Evolutionary conservation across 306 rosid species (phyloP), one percentile per base, ranked within the genome.

Genomic region (Bauhinia variegata): DNA sequence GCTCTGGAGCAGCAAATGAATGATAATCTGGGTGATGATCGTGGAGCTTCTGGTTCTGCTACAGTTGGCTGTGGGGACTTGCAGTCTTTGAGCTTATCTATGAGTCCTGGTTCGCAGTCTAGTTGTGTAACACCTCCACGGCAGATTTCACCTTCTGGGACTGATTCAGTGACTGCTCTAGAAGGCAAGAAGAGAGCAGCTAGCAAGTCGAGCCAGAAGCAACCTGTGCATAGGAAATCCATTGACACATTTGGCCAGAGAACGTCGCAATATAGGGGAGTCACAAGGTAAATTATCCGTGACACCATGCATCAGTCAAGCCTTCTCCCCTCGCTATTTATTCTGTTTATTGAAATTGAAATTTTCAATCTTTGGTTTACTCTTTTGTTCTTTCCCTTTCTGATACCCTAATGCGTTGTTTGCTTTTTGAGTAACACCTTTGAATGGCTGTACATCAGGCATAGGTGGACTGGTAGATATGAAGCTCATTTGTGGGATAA

Each of bases 401-500:
- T 11, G 13, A 12, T 28, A 16, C 39, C 4, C 49, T 43, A 7
- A 7, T 38, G 43, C 60, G 34, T 8, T 14, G 13, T 41, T 36
- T 5, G 17, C 15, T 2, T 28, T 30, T 43, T 7, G 23, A 52
- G 43, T 52, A 54, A 65, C 30, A 13, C 1, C 9, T 46, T 10
- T 11, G 37, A 28, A 6, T 57, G 32, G 0, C 28, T 43, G 4
- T n/a, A 0, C 6, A 36, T n/a, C 65, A 93, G 99, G 70, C 99
- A 93, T 59, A 81, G 99, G 65, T 93, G 99, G 99, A 93, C 99
- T 16, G 99, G 99, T 42, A 85, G 99, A 79, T 93, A 93, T 60
- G 97, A 93, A 79, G 97, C 98, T 7, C 98, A 93, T 84, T 87
- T 93, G 52, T 93, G 99, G 99, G 99, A 93, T 79, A 93, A 93